Base-by-base conservation (phyloP, 352 stramenopile species). In the Phytophthora pini region DNA sequence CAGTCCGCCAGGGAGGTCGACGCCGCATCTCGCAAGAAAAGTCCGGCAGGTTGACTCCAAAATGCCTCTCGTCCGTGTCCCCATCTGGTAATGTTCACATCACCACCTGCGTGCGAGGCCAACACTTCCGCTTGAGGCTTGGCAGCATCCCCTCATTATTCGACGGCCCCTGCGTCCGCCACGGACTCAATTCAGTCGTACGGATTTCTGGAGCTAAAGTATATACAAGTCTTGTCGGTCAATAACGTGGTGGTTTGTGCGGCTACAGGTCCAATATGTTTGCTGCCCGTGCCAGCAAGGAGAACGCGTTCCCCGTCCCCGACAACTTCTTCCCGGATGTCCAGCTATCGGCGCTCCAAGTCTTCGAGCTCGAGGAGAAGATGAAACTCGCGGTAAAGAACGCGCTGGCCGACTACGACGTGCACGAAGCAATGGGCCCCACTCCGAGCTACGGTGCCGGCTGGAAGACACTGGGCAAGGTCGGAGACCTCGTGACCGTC, bases 291-390 rank as follows among this genome's bases (percentile, higher is more conserved):
- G 32, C 32, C 22, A 49, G 15, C 15, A 73, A 57, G 26, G 55
- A 53, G 41, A 63, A 31, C 55, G 29, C 60, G 22, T 78, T 65
- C 48, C 70, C 70, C 7, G 46, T 89, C 22, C 70, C 75, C 5
- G 70, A 79, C 13, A 44, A 68, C 50, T 87, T 76, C 46, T 89
- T 89, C 54, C 60, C 73, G 26, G 46, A 76, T 50, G 40, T 89
- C 2, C 27, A 68, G 26, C 40, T 90, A 40, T 60, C 61, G 24
- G 8, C n/a, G 17, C 52, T 53, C n/a, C 53, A 82, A 53, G 29
- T 80, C 26, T 31, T 71, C 44, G 46, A 64, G 13, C 74, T 82
- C 43, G 70, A 80, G 51, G 46, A 58, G 20, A 75, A 80, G 57
- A 72, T 78, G 62, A 20, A 47, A 40, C 40, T 74, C 20, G 59